These are phyloP conservation scores for Stachybotrys chartarum DNA, from an alignment of 2,329 filamentous ascomycete genomes.

Conservation along the genomic window DNA sequence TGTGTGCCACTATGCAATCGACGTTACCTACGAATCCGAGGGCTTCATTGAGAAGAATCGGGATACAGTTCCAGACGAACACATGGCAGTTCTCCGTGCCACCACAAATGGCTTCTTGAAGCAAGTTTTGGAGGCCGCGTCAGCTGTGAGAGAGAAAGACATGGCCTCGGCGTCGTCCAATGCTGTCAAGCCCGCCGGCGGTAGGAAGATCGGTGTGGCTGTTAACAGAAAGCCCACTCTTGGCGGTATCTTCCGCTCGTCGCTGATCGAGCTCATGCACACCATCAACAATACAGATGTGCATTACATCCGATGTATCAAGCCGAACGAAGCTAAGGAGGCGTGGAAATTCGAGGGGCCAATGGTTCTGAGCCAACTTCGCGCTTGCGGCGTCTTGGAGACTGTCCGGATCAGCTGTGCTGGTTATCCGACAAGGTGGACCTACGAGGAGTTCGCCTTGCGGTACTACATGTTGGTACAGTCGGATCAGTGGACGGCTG, in stretches of 20 bases:
- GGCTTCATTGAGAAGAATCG: conserved; percentile 99
- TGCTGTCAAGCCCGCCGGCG: conserved; percentile 73
- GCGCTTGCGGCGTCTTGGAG: conserved; percentile 97
- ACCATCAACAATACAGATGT: conserved; percentile 98
- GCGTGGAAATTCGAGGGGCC: conserved; percentile 98
- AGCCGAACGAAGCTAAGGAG: conserved; percentile 94
- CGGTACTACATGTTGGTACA: conserved; percentile 97
- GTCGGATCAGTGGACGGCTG: conserved; percentile 82
- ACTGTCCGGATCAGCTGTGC: conserved; percentile 96
- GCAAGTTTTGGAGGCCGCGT: conserved; percentile 77
- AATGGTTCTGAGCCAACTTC: conserved; percentile 95
- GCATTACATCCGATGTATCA: conserved; percentile 98
- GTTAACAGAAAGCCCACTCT: conserved; percentile 95
- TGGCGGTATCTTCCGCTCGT: conserved; percentile 97
- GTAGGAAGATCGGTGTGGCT: conserved; percentile 82
- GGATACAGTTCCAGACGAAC: conserved; percentile 96
- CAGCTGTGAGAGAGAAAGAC: conserved; percentile 86
- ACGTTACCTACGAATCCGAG: conserved; percentile 97
- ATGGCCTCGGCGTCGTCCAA: conserved; percentile 53
- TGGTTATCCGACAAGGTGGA: conserved; percentile 96
- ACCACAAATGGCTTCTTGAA: conserved; percentile 81
- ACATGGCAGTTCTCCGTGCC: conserved; percentile 83
- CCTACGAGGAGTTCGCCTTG: conserved; percentile 95
- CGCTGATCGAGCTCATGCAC: conserved; percentile 93
- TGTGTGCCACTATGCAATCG: conserved; percentile 95